Conservation (phyloP, 805 yeast species). For the Phaffomyces thermotolerans region DNA sequence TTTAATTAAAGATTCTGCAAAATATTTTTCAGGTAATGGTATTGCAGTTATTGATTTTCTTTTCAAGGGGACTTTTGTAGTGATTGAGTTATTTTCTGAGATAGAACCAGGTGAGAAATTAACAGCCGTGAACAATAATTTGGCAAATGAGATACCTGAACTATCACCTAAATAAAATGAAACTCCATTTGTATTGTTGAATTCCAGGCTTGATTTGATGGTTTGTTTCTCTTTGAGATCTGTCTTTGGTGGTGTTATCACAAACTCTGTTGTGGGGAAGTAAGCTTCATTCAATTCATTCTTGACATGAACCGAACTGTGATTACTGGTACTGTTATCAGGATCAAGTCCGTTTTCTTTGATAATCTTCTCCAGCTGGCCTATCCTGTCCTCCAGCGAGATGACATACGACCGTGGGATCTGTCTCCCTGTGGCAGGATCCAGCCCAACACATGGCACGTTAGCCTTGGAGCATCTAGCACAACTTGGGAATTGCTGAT, state of each 20-base stretch:
- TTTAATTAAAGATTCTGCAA: slow-evolving; percentile 59
- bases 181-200: slow-evolving; percentile 12
- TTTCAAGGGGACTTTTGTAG: slow-evolving; percentile 19
- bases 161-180: slow-evolving; percentile 40
- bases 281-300: neutral
- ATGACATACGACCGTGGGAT: slow-evolving; percentile 75
- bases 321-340: neutral
- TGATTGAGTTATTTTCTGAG: slow-evolving; percentile 22
- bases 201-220: slow-evolving; percentile 17
- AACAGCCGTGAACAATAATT: slow-evolving; percentile 70
- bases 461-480: slow-evolving; percentile 50
- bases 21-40: slow-evolving; percentile 58
- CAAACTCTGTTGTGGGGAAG: neutral
- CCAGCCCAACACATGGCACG: slow-evolving; percentile 74
- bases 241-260: slow-evolving; percentile 6
- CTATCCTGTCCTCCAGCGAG: slow-evolving; percentile 60
- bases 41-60: slow-evolving; percentile 23
- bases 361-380: slow-evolving; percentile 46
- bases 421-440: slow-evolving; percentile 83
- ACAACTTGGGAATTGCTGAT: slow-evolving; percentile 52
- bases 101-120: slow-evolving; percentile 40
- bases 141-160: slow-evolving; percentile 67
- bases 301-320: neutral
- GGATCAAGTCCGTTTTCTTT: slow-evolving; percentile 36
- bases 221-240: slow-evolving; percentile 14